Evolutionary conservation across 495 filamentous ascomycete genomes (phyloP).

Genomic region (Clavariopsis aquatica): DNA sequence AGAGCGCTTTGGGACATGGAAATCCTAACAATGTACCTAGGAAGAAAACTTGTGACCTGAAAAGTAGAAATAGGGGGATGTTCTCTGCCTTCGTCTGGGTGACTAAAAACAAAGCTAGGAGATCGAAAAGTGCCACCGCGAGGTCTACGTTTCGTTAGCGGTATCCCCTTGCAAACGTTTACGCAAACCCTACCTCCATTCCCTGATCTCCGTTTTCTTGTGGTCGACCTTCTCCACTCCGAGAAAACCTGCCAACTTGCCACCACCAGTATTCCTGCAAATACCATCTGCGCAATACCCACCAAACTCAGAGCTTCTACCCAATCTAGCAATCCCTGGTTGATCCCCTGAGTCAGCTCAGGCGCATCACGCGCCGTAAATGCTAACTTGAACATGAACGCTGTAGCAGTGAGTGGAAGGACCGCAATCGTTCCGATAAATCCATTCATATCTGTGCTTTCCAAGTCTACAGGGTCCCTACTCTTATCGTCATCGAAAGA

Average conservation of each 20-base stretch:
- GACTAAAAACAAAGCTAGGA: constrained; percentile 75
- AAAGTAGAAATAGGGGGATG: constrained; percentile 77
- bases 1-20: constrained; percentile 46
- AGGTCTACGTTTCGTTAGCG: constrained; percentile 40
- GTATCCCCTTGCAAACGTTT: neutral
- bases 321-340: constrained; percentile 33
- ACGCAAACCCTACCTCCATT: constrained; percentile 8
- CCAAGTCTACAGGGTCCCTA: neutral
- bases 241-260: constrained; percentile 17
- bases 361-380: constrained; percentile 84
- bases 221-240: constrained; percentile 22
- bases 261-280: constrained; percentile 35
- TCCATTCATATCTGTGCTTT: constrained; percentile 16
- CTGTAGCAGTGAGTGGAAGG: constrained; percentile 53
- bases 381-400: constrained; percentile 78
- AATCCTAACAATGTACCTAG: constrained; percentile 46
- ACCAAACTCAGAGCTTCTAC: constrained; percentile 39
- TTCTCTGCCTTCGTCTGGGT: constrained; percentile 84
- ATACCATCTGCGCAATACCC: constrained; percentile 39
- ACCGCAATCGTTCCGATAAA: constrained; percentile 42
- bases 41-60: constrained; percentile 59
- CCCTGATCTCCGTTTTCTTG: neutral
- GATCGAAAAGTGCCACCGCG: constrained; percentile 57
- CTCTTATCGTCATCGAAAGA: constrained; percentile 5
- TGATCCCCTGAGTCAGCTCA: constrained; percentile 67